phyloP scores from a whole-genome alignment of 2,329 filamentous ascomycete genomes.

The Cladosporium austrohemisphaericum region DNA sequence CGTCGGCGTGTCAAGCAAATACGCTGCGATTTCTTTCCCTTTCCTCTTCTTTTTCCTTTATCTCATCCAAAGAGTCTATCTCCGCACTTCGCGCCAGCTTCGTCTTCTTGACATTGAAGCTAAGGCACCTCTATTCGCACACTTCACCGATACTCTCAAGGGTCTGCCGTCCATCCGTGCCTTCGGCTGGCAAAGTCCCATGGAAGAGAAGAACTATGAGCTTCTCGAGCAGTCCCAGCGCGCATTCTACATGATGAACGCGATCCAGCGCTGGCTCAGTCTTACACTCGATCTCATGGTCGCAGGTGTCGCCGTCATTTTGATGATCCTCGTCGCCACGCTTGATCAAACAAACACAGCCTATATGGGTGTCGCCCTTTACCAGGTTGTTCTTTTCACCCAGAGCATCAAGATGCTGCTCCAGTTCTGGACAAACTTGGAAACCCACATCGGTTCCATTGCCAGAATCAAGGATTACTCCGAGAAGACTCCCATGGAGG shows the following conservation, averaged over 20 bases:
- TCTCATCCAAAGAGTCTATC: slow-evolving; percentile 44
- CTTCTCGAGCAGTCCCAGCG: slow-evolving; percentile 41
- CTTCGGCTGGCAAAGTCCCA: slow-evolving; percentile 44
- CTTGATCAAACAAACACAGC: slow-evolving; percentile 44
- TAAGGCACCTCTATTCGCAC: slow-evolving; percentile 48
- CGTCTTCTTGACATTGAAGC: slow-evolving; percentile 53
- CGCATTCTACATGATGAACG: slow-evolving; percentile 44
- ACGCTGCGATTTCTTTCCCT: slow-evolving; percentile 40
- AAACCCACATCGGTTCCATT: slow-evolving; percentile 57
- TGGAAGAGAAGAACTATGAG: slow-evolving; percentile 36
- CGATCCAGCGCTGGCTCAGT: slow-evolving; percentile 44
- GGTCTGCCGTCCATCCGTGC: slow-evolving; percentile 51
- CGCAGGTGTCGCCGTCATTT: slow-evolving; percentile 32
- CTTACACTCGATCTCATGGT: slow-evolving; percentile 38
- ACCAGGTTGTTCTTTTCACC: slow-evolving; percentile 54
- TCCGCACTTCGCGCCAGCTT: slow-evolving; percentile 47
- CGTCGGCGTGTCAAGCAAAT: slow-evolving; percentile 19
- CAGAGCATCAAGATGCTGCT: slow-evolving; percentile 50
- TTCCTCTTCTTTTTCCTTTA: slow-evolving; percentile 31
- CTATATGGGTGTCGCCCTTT: slow-evolving; percentile 51
- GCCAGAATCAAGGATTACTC: slow-evolving; percentile 54
- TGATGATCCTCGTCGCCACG: slow-evolving; percentile 34
- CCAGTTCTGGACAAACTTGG: slow-evolving; percentile 54
- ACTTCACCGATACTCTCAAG: slow-evolving; percentile 50
- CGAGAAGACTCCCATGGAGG: slow-evolving; percentile 42